A percentile compares a stretch with the other conserved stretches of the same genome.
These are phyloP conservation scores for Hymenoscyphus infarciens DNA, from an alignment of 2,329 filamentous ascomycete species.

Conservation along the genomic window DNA sequence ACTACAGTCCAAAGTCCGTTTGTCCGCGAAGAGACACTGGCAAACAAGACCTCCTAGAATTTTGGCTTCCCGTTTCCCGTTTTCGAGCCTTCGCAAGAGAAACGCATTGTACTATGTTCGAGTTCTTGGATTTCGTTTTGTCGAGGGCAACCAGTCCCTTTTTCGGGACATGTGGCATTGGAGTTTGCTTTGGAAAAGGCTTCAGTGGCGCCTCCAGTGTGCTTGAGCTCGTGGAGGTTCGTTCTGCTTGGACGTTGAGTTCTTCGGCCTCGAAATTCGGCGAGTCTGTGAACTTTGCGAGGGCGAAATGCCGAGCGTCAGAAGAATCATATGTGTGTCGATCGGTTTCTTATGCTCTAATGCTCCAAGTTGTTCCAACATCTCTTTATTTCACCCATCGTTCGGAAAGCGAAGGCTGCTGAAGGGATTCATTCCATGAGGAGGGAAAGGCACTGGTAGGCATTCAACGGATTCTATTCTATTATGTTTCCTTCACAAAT, in stretches of 20 bases:
- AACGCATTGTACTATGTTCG: not conserved
- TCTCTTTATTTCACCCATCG: not conserved
- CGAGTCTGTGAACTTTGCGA: not conserved
- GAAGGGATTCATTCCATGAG: not conserved
- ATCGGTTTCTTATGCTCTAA: not conserved
- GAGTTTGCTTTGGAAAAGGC: too few relatives aligned
- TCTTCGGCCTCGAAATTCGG: not conserved
- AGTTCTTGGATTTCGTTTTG: not conserved
- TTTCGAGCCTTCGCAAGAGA: not conserved
- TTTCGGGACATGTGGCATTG: not conserved
- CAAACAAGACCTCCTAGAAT: not conserved
- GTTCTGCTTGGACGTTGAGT: not conserved
- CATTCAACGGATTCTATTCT: too few relatives aligned
- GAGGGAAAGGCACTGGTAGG: not conserved
- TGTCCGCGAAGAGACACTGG: not conserved
- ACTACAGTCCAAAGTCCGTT: not conserved
- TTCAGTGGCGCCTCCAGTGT: not conserved
- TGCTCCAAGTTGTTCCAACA: not conserved
- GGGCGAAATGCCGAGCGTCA: not conserved
- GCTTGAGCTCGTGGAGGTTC: not conserved
- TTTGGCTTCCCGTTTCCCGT: not conserved
- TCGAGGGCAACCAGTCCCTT: not conserved
- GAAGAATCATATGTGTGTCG: not conserved
- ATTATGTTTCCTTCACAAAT: too few relatives aligned
- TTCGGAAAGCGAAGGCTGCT: not conserved